Evolutionary conservation across 768 basidiomycete genomes (phyloP), one percentile per base, ranked within the genome.

Genomic region (Hebeloma cylindrosporum): DNA sequence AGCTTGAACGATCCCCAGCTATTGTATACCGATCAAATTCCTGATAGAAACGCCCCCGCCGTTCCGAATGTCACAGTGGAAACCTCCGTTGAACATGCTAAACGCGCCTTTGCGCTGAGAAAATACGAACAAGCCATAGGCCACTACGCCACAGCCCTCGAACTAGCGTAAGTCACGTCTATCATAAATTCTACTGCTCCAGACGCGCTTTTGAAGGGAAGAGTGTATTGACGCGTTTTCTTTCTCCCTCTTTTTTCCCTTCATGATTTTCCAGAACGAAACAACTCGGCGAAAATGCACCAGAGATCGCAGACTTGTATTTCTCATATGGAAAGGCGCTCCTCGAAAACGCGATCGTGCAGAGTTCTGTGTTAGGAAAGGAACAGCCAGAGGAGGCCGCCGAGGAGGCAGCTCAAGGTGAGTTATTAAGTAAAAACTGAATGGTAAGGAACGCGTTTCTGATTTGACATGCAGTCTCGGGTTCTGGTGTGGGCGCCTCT

Each of bases 311-410:
- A 6, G 92, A 97, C 58, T 62, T 95, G 16, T 88, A 97, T 49
- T 85, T 95, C 47, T 74, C 79, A 3, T 99, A 98, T 59, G 96
- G 96, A 10, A 93, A 88, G 63, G 93, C 96, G 3, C 68, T 98
- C 30, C 75, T 96, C 43, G 93, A 93, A 69, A 92, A 95, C 58
- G 95, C 93, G 4, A 89, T 97, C 47, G 67, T 80, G 3, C 87
- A 93, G 58, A 85, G 70, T 45, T 80, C 84, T 0, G 95, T 97
- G n/a, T 67, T 99, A 45, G 93, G 92, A 1, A 92, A 92, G 59
- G 90, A 92, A 28, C 85, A 89, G 53, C 69, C 75, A 1, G 82
- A 85, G 33, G 74, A 78, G 5, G 72, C 66, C 0, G 56, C 60
- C 5, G 78, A 67, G 25, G 77, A 72, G 14, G 72, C 70, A 43